Conservation (phyloP, 2,329 filamentous ascomycete species). For the Aspergillus sp. region DNA sequence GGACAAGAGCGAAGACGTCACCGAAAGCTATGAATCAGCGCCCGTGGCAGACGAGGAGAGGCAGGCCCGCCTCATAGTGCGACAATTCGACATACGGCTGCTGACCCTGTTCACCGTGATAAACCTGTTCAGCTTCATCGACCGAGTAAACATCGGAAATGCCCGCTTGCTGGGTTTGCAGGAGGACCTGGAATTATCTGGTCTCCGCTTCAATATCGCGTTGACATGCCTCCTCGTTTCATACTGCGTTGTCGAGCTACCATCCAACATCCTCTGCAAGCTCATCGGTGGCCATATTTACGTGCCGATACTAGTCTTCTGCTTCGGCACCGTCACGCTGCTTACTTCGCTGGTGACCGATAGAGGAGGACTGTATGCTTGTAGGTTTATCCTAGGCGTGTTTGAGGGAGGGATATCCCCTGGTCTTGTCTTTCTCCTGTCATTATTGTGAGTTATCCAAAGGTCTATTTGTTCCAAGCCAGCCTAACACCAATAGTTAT, state of each 20-base stretch:
- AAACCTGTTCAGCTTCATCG: constrained; percentile 29
- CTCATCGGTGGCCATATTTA: constrained; percentile 6
- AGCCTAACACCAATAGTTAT: constrained; percentile 1
- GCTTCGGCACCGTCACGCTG: constrained; percentile 8
- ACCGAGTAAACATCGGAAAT: constrained; percentile 40
- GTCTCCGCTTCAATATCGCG: constrained; percentile 36
- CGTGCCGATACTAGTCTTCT: constrained; percentile 1
- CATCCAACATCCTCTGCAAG: constrained; percentile 11
- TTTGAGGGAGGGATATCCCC: constrained; percentile 11
- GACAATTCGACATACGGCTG: constrained; percentile 35
- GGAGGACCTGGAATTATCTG: constrained; percentile 25
- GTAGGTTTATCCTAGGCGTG: constrained; percentile 5
- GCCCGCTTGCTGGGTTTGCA: constrained; percentile 32
- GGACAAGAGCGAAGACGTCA: not conserved
- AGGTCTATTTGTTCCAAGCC: not conserved
- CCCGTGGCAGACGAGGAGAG: not conserved
- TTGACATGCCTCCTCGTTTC: constrained; percentile 3
- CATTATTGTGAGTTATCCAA: constrained; percentile 3
- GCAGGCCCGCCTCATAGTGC: constrained; percentile 22
- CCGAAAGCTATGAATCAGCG: not conserved
- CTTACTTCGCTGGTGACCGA: constrained; percentile 2
- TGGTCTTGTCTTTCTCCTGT: constrained; percentile 3
- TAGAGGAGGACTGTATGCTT: constrained; percentile 1
- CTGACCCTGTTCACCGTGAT: constrained; percentile 34
- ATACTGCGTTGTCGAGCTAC: constrained; percentile 6